Evolutionary conservation across 2,329 filamentous ascomycete species (phyloP), one percentile per base, ranked within the genome.

Genomic region (Botrytis elliptica): DNA sequence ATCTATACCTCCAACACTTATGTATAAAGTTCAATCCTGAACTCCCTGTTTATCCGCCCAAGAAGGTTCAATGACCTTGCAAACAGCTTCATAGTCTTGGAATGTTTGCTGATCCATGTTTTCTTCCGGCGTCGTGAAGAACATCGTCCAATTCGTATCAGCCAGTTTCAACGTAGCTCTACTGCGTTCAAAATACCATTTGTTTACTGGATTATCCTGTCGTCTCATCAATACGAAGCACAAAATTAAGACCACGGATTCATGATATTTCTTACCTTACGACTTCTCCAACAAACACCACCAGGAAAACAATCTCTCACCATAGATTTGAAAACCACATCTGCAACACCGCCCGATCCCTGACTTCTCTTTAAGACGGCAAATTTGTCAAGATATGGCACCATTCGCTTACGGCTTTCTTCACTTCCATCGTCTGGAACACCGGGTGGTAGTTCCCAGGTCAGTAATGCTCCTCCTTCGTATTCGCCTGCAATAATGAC

Each of bases 341-440:
- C 96, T 1, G 96, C 95, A 4, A 98, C 95, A 4, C 96, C 95
- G 1, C 94, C 94, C 0, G 93, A 93, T 0, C 96, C 96, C 82
- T 99, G 96, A 20, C 91, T 92, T 75, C 90, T 91, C 77, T 93
- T 95, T 25, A 97, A 86, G 0, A 99, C 96, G 0, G 96, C 96
- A 81, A 99, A 98, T 82, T 99, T 99, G 83, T 99, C 96, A 44
- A 99, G 87, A 81, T 99, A 99, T 0, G 96, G 96, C 0, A 99
- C 93, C 77, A 94, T 88, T 16, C 92, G 88, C 1, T 86, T 86
- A 52, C 84, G 80, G 67, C 86, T 86, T 29, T 85, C 83, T 73
- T 88, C 74, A 82, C 87, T 80, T 79, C 85, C 82, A 70, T 89
- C 86, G 69, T 89, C 87, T 63, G 84, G 83, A 33, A 89, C 83